These are phyloP conservation scores for Lentinula boryana DNA, from an alignment of 768 basidiomycete genomes.

Conservation along the genomic window DNA sequence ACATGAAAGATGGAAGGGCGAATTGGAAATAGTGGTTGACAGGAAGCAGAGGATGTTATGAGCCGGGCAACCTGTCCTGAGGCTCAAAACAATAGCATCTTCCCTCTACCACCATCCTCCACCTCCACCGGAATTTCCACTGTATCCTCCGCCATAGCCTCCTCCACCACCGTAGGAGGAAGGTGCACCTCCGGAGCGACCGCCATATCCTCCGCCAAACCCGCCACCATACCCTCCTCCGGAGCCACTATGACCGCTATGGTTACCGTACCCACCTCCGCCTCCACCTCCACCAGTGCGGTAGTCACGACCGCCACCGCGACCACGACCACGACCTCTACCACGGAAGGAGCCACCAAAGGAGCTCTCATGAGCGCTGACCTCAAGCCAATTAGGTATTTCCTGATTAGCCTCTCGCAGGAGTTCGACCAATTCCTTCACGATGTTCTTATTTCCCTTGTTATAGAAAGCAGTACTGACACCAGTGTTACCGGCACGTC, in stretches of 20 bases:
- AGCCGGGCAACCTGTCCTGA: slow-evolving; percentile 13
- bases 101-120: slow-evolving; percentile 14
- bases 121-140: slow-evolving; percentile 20
- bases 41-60: slow-evolving; percentile 4
- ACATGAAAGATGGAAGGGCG: background rate
- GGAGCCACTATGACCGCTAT: slow-evolving; percentile 38
- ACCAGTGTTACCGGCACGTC: slow-evolving; percentile 98
- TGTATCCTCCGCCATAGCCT: slow-evolving; percentile 20
- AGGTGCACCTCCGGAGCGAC: slow-evolving; percentile 22
- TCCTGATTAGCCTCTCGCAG: slow-evolving; percentile 96
- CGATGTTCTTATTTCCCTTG: slow-evolving; percentile 88
- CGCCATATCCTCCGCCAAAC: slow-evolving; percentile 10
- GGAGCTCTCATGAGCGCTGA: slow-evolving; percentile 74
- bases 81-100: background rate
- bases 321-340: slow-evolving; percentile 49
- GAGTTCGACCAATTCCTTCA: slow-evolving; percentile 86
- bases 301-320: slow-evolving; percentile 43
- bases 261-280: slow-evolving; percentile 26
- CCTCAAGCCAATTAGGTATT: slow-evolving; percentile 86
- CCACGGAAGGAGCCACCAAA: slow-evolving; percentile 53
- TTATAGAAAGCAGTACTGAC: slow-evolving; percentile 95
- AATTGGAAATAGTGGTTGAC: background rate
- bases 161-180: slow-evolving; percentile 18
- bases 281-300: slow-evolving; percentile 30
- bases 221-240: slow-evolving; percentile 22